Evolutionary conservation across 768 basidiomycete genomes (phyloP).

Genomic region (Lenzites betulinus): DNA sequence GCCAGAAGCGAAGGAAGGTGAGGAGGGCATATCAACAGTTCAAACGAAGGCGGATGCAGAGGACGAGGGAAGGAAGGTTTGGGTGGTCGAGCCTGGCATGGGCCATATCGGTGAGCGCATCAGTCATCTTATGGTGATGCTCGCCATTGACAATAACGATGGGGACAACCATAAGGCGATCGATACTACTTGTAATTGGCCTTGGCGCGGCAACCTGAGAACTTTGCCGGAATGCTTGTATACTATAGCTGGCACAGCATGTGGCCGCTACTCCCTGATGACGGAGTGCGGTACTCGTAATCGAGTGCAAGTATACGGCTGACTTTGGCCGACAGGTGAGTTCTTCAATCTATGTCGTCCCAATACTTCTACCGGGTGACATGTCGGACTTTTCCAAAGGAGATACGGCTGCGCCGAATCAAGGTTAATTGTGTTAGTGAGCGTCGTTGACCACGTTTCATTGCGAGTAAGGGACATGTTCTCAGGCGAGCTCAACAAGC

Average conservation of each 20-base stretch:
- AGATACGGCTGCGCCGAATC: too few species aligned
- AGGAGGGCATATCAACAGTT: constrained; percentile 5
- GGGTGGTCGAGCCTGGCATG: constrained; percentile 87
- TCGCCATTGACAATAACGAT: neutral
- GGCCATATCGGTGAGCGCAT: constrained; percentile 73
- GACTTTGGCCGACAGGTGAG: too few species aligned
- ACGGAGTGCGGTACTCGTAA: neutral
- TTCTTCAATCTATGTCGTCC: too few species aligned
- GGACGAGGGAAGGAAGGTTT: constrained; percentile 60
- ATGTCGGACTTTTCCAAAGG: too few species aligned
- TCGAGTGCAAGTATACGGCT: neutral
- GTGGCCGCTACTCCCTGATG: too few species aligned
- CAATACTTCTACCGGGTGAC: too few species aligned
- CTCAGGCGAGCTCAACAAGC: neutral
- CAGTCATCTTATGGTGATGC: neutral
- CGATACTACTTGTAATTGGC: constrained; percentile 40
- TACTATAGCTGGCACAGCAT: too few species aligned
- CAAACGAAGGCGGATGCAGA: constrained; percentile 20
- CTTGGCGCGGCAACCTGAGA: neutral
- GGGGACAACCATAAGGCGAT: constrained; percentile 34
- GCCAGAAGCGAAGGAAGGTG: constrained; percentile 35
- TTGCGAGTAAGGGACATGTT: neutral
- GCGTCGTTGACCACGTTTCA: too few species aligned
- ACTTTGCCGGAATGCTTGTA: too few species aligned
- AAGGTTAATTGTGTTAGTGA: too few species aligned